Evolutionary conservation across 2,329 filamentous ascomycete genomes (phyloP).

Genomic region (Canariomyces notabilis): DNA sequence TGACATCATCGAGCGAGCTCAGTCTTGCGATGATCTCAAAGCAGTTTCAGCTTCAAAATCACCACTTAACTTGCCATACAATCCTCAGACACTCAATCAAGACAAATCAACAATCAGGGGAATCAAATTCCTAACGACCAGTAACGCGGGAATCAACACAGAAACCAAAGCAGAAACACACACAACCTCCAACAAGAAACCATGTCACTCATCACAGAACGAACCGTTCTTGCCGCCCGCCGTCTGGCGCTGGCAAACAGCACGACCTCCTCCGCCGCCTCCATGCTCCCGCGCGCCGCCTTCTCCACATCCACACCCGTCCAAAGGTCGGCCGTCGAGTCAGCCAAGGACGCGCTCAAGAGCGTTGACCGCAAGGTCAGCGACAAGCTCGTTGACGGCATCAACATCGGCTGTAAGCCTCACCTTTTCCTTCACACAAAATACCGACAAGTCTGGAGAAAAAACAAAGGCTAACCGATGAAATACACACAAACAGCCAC

Average conservation of each 20-base stretch:
- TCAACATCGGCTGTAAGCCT: constrained; percentile 51
- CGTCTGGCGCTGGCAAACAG: too few species aligned
- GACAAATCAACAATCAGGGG: too few species aligned
- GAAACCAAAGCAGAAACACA: constrained; percentile 10
- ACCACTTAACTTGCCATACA: background rate
- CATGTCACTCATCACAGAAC: constrained; percentile 53
- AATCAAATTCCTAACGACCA: too few species aligned
- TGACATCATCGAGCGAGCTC: constrained; percentile 26
- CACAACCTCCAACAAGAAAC: constrained; percentile 17
- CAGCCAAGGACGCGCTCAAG: constrained; percentile 56
- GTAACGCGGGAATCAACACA: constrained; percentile 9
- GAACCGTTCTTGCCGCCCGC: constrained; percentile 38
- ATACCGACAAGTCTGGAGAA: background rate
- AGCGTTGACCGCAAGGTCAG: constrained; percentile 54
- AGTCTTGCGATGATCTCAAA: constrained; percentile 1
- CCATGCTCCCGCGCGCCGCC: constrained; percentile 35
- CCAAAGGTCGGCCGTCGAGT: constrained; percentile 47
- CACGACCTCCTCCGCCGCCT: constrained; percentile 32
- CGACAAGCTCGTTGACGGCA: constrained; percentile 57
- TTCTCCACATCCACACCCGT: constrained; percentile 45
- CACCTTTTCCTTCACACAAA: background rate
- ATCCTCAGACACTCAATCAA: constrained; percentile 1
- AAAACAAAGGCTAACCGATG: background rate
- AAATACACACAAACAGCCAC: constrained; percentile 29
- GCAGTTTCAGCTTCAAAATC: constrained; percentile 2